Evolutionary conservation across 2,329 filamentous ascomycete genomes (phyloP).

Genomic region (Dendryphion nanum): DNA sequence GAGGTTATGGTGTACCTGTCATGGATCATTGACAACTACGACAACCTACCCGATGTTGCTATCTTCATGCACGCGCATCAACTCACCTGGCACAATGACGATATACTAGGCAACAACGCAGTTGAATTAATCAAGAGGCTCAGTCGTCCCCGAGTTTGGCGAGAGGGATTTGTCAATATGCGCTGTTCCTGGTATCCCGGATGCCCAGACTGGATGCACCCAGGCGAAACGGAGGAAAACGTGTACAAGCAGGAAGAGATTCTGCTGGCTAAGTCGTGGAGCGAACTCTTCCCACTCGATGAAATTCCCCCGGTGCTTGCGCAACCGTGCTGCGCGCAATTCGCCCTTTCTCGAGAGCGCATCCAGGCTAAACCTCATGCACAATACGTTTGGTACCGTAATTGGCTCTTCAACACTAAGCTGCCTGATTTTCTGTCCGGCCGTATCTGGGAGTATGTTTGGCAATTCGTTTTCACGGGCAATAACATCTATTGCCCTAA

Average conservation of each 20-base stretch:
- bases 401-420: conserved; percentile 60
- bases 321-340: conserved; percentile 64
- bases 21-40: conserved; percentile 63
- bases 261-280: conserved; percentile 46
- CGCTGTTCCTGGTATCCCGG: conserved; percentile 56
- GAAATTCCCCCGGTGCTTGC: conserved; percentile 52
- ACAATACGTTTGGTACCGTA: conserved; percentile 57
- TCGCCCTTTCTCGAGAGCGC: conserved; percentile 58
- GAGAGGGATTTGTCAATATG: conserved; percentile 56
- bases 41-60: conserved; percentile 56
- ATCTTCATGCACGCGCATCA: conserved; percentile 64
- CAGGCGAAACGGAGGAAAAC: conserved; percentile 40
- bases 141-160: conserved; percentile 45
- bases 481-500: conserved; percentile 49
- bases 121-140: conserved; percentile 46
- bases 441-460: conserved; percentile 63
- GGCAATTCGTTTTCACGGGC: conserved; percentile 62
- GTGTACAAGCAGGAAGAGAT: conserved; percentile 45
- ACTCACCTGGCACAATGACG: conserved; percentile 59
- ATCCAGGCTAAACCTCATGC: conserved; percentile 54
- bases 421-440: conserved; percentile 57
- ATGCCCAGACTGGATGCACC: conserved; percentile 56
- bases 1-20: conserved; percentile 63
- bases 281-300: conserved; percentile 49
- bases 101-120: conserved; percentile 46